Evolutionary conservation across 106 monocot genomes (phyloP).

Genomic region (Hemerocallis citrina): DNA sequence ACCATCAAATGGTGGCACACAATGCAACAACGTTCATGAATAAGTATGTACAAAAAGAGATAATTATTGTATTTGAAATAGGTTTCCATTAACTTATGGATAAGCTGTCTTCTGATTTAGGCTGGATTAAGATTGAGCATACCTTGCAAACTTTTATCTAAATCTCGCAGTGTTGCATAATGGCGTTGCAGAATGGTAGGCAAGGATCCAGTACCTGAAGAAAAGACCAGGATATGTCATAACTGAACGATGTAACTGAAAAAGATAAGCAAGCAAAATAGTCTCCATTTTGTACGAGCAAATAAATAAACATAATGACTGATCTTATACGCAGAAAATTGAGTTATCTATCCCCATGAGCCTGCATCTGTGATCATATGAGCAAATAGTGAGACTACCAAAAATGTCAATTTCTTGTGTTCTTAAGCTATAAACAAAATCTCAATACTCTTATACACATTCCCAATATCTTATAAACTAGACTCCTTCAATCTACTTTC

Average conservation of each 20-base stretch:
- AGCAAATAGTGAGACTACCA: too few relatives aligned
- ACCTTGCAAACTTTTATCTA: slow-evolving; percentile 69
- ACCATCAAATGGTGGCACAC: too few relatives aligned
- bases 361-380: neutral
- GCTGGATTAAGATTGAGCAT: neutral
- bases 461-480: too few relatives aligned
- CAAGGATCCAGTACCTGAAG: slow-evolving; percentile 57
- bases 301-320: neutral
- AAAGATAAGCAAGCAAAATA: neutral
- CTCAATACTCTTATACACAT: too few relatives aligned
- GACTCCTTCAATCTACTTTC: too few relatives aligned
- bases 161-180: slow-evolving; percentile 59
- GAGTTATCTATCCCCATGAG: neutral
- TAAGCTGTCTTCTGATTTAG: too few relatives aligned
- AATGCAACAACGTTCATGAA: too few relatives aligned
- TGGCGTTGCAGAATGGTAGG: slow-evolving; percentile 62
- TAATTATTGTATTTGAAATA: neutral
- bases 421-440: too few relatives aligned
- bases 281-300: neutral
- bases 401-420: too few relatives aligned
- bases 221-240: neutral
- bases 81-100: neutral
- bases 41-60: too few relatives aligned
- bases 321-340: neutral
- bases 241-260: neutral